Evolutionary conservation across 2,329 filamentous ascomycete species (phyloP).

Genomic region (Ophiostoma angusticollis): DNA sequence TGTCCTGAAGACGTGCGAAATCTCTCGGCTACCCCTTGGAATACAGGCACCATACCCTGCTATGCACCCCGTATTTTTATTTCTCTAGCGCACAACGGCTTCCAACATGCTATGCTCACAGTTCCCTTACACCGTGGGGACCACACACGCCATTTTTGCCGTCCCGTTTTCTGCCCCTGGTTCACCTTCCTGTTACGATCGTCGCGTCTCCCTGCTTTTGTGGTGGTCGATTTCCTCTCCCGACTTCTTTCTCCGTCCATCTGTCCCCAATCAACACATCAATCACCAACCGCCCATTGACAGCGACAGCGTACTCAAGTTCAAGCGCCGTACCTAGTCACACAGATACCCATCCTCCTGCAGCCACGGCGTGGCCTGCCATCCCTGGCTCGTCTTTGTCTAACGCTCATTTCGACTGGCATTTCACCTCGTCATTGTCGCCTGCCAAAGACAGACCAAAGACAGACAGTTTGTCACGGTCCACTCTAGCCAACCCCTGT

Average conservation of each 20-base stretch:
- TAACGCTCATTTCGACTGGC: neutral
- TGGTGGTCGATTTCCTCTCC: neutral
- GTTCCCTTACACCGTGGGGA: too few relatives aligned
- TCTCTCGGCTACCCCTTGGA: neutral
- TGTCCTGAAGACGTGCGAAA: neutral
- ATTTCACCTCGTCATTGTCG: neutral
- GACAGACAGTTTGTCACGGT: too few relatives aligned
- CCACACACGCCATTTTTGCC: slow-evolving; percentile 5
- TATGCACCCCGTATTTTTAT: slow-evolving; percentile 5
- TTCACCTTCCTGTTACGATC: slow-evolving; percentile 9
- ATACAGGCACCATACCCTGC: too few relatives aligned
- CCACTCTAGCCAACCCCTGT: too few relatives aligned
- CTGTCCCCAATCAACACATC: too few relatives aligned
- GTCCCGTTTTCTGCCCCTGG: slow-evolving; percentile 3
- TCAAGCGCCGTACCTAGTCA: too few relatives aligned
- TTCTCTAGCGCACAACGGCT: neutral
- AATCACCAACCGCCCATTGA: too few relatives aligned
- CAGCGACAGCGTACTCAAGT: too few relatives aligned
- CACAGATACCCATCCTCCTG: too few relatives aligned
- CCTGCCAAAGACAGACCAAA: too few relatives aligned
- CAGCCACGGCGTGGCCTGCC: neutral
- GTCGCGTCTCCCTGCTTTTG: slow-evolving; percentile 3
- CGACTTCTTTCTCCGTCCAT: too few relatives aligned
- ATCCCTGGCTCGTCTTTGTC: neutral
- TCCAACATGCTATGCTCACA: too few relatives aligned